Evolutionary conservation across 768 basidiomycete genomes (phyloP).

Genomic region (Kwoniella shandongensis): DNA sequence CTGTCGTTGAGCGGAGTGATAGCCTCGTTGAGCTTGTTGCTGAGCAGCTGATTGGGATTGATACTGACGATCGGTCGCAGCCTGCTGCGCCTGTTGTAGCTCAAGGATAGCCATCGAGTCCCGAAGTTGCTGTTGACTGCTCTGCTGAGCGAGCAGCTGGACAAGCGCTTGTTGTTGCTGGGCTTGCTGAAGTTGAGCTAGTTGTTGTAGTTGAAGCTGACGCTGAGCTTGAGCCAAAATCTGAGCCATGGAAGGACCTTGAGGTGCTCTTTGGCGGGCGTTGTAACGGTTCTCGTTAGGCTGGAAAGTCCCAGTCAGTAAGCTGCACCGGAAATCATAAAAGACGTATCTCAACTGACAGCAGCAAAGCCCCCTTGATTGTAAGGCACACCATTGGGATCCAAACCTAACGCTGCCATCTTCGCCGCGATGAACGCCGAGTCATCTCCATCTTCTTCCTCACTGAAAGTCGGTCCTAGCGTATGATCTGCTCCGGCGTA

Average conservation of each 20-base stretch:
- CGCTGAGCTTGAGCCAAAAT: slow-evolving; percentile 9
- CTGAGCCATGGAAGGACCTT: not conserved
- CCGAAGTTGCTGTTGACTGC: slow-evolving; percentile 5
- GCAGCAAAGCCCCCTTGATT: slow-evolving; percentile 11
- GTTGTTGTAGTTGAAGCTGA: slow-evolving; percentile 7
- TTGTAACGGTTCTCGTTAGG: too few species aligned
- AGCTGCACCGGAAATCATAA: too few species aligned
- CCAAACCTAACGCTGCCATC: slow-evolving; percentile 32
- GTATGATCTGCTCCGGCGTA: slow-evolving; percentile 31
- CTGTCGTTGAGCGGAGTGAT: slow-evolving; percentile 7
- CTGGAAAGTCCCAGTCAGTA: too few species aligned
- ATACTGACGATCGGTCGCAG: slow-evolving; percentile 17
- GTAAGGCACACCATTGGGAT: slow-evolving; percentile 23
- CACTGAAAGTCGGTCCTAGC: slow-evolving; percentile 39
- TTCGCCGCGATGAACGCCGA: slow-evolving; percentile 37
- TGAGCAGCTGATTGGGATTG: slow-evolving; percentile 6
- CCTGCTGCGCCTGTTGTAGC: slow-evolving; percentile 21
- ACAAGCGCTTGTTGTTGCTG: slow-evolving; percentile 21
- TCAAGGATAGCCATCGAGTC: slow-evolving; percentile 18
- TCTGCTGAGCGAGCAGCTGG: slow-evolving; percentile 12
- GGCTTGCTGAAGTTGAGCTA: slow-evolving; percentile 11
- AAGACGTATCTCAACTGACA: not conserved
- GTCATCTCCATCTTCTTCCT: slow-evolving; percentile 46
- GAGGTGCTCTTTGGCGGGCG: not conserved
- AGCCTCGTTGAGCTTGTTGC: slow-evolving; percentile 13